phyloP scores from a whole-genome alignment of 208 protist species.

The Crithidia thermophila region DNA sequence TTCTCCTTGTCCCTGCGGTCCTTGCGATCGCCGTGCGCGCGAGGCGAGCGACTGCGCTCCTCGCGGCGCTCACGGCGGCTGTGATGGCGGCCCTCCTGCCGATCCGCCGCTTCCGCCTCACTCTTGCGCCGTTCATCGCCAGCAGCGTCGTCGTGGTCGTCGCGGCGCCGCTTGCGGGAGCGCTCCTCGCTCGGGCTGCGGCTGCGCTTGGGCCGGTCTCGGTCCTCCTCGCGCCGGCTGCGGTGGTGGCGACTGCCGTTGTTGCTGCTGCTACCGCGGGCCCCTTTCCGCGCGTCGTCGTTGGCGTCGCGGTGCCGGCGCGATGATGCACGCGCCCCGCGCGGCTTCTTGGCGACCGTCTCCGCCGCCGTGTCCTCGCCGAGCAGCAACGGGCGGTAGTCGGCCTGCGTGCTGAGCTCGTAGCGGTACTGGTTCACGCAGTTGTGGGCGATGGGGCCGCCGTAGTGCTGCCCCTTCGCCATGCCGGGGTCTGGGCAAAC shows the following conservation, averaged over 20 bases:
- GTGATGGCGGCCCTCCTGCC: not conserved
- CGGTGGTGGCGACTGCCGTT: not conserved
- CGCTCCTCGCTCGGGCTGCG: too few species aligned
- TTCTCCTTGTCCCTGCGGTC: constrained; percentile 2
- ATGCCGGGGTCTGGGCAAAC: constrained; percentile 74
- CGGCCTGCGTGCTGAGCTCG: constrained; percentile 56
- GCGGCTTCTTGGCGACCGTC: not conserved
- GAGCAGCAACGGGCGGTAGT: constrained; percentile 64
- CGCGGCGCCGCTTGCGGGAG: constrained; percentile 12
- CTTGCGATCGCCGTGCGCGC: not conserved
- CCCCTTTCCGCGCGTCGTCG: not conserved
- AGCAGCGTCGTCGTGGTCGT: not conserved
- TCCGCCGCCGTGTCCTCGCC: constrained; percentile 9
- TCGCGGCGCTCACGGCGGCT: not conserved
- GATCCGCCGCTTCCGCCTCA: not conserved
- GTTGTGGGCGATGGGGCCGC: constrained; percentile 55
- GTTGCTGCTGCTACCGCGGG: not conserved
- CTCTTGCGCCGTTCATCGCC: not conserved
- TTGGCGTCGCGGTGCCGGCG: not conserved
- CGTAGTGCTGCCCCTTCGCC: constrained; percentile 46
- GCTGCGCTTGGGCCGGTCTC: too few species aligned
- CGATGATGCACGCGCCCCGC: not conserved
- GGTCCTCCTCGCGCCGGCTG: not conserved
- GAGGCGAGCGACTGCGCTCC: not conserved
- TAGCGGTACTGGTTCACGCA: constrained; percentile 68